Percentiles rank a stretch among this genome's conserved stretches.
These are phyloP conservation scores for Polygonum aviculare DNA, from an alignment of 148 eudicot genomes.

Conservation along the genomic window DNA sequence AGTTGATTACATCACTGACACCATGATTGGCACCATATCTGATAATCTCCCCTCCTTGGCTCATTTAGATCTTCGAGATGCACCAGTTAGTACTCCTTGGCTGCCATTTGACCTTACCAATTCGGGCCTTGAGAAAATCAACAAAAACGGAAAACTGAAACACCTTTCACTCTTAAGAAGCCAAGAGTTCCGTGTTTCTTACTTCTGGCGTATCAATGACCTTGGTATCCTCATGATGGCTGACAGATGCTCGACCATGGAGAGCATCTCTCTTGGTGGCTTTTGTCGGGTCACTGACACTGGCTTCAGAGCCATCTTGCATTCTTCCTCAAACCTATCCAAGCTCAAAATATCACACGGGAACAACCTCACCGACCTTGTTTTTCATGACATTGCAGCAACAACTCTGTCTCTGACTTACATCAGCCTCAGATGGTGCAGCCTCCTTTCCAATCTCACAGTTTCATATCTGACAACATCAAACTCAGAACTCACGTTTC, in stretches of 20 bases:
- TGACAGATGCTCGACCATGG: conserved; percentile 69
- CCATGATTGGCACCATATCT: conserved; percentile 70
- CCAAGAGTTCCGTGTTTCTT: conserved; percentile 63
- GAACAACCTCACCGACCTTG: conserved; percentile 74
- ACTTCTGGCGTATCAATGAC: conserved; percentile 80
- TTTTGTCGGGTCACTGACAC: conserved; percentile 90
- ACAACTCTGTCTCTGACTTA: conserved; percentile 78
- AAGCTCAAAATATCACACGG: conserved; percentile 73
- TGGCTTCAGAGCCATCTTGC: conserved; percentile 73
- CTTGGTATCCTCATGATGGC: conserved; percentile 88
- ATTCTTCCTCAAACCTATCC: conserved; percentile 62
- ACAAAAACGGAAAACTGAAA: conserved; percentile 65
- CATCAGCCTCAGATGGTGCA: conserved; percentile 92
- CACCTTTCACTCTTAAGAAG: conserved; percentile 82
- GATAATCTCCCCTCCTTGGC: conserved; percentile 46
- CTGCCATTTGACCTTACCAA: conserved; percentile 74
- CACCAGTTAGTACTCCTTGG: conserved; percentile 78
- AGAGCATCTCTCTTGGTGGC: conserved; percentile 91
- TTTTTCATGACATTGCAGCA: conserved; percentile 77
- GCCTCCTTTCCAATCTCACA: conserved; percentile 62
- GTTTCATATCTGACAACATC: conserved; percentile 47
- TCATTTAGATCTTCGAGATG: conserved; percentile 89
- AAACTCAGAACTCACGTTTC: conserved; percentile 54
- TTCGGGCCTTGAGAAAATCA: conserved; percentile 68
- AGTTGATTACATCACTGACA: conserved; percentile 88